Base-by-base conservation (phyloP, 805 yeast species). In the Candida coleopterorum region DNA sequence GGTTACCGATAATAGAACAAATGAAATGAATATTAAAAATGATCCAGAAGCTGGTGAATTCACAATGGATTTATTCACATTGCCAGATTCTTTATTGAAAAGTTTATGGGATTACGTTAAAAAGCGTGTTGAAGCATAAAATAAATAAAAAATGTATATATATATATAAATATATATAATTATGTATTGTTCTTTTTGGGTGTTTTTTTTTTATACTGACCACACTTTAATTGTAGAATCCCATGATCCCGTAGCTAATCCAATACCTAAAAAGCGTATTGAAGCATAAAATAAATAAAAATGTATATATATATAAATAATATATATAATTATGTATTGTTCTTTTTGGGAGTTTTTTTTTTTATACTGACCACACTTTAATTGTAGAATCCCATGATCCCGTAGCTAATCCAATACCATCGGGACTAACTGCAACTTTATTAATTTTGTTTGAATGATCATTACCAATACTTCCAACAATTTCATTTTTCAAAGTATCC, bases 31-130 rank as follows among this genome's bases (percentile, higher is more conserved):
- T 62, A 83, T 90, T 50, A 89, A 89, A 57, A 90, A 93, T 59
- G 95, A 90, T 53, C 88, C 86, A 34, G 97, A 90, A 44, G 90
- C 86, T 51, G 98, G 98, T 36, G 97, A 93, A 67, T 90, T 93
- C 60, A 87, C 95, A 37, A 86, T 90, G 85, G 98, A 90, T 64
- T 74, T 90, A 49, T 89, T 79, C 61, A 89, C 97, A 18, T 70
- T 90, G 47, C 97, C 97, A 15, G 97, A 90, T 56, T 78, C 84
- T 28, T 68, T 93, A 56, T 74, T 93, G 56, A 87, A 85, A 68
- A 85, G 94, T 70, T 72, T 90, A 61, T 88, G 94, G 94, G 97
- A 90, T 46, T 89, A 84, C 58, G 95, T 90, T 28, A 81, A 81
- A 62, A 85, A 82, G 62, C 81, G 85, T 49, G 60, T 63, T 16